A percentile compares a stretch with the other conserved stretches of the same genome.
These are phyloP conservation scores for Datura wrightii DNA, from an alignment of 257 asterid genomes.

Conservation along the genomic window DNA sequence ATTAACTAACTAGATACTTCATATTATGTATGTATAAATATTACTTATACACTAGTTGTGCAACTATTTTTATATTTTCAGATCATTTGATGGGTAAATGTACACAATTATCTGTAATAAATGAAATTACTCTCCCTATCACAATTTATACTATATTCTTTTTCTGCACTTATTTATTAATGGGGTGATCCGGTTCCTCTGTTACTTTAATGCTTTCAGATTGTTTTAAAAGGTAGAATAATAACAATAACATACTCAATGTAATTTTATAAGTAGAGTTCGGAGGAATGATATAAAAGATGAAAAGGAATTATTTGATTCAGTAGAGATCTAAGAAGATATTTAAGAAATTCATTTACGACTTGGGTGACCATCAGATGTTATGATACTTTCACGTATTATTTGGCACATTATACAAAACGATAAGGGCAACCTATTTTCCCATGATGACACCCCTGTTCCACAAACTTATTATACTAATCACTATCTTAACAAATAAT, in stretches of 20 bases:
- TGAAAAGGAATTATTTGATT: not conserved
- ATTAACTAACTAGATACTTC: not conserved
- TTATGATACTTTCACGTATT: conserved; percentile 11
- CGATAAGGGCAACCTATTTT: conserved; percentile 27
- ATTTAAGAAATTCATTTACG: not conserved
- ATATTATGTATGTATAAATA: too few relatives aligned
- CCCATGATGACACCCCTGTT: not conserved
- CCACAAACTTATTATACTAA: conserved; percentile 27
- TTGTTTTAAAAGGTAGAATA: too few relatives aligned
- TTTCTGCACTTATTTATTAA: too few relatives aligned
- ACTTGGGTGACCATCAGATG: not conserved
- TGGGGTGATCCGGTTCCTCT: too few relatives aligned
- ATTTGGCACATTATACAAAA: conserved; percentile 19
- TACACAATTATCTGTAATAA: too few relatives aligned
- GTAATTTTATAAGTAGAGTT: too few relatives aligned
- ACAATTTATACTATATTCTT: too few relatives aligned
- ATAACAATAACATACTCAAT: too few relatives aligned
- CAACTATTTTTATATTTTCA: not conserved
- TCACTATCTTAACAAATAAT: conserved; percentile 22
- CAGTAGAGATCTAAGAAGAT: not conserved
- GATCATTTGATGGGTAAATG: not conserved
- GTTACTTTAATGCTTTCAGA: too few relatives aligned
- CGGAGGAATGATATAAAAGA: not conserved
- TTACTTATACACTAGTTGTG: not conserved
- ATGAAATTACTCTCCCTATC: too few relatives aligned